Base-by-base conservation (phyloP, 164 flowering plant genomes). In the Dillenia suffruticosa region DNA sequence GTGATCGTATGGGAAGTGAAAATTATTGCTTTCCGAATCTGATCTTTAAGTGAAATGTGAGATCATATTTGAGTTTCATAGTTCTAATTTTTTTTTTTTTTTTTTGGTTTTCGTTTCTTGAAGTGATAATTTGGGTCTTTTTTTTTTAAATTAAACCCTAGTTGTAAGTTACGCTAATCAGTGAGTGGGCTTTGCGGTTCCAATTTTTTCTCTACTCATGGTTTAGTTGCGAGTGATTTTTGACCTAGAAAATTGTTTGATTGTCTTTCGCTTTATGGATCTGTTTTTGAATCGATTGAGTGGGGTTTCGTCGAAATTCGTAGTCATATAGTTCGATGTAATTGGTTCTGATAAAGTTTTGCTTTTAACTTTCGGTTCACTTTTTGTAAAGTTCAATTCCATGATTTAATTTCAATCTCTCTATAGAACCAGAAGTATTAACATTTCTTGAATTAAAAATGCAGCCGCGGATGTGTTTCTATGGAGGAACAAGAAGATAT, bases 401-500 rank as follows among this genome's bases (percentile, higher is more conserved):
- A 32, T 7, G 40, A 6, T 32, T 32, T 6, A 32, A 32, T 32
- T 32, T 32, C 40, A 32, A 5, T 32, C 40, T 32, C 40, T 32
- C 6, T 32, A 32, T 32, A 32, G 40, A 32, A 32, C 40, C 40
- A 32, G 40, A 32, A 32, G 7, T 5, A 7, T 32, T 32, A 5
- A 32, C 40, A 5, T 5, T 32, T 32, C 40, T 6, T 32, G 40
- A 32, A 32, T 4, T 32, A 32, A 32, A 32, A 32, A 32, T 69
- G 71, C 78, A 93, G 98, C 92, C 54, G 97, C 98, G 45, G 95
- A 93, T 71, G 63, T 93, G n/a, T 82, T 93, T 63, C 64, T 90
- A 63, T 93, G 98, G 98, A 90, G 96, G 78, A 84, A 93, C 75
- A 90, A 89, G 81, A 88, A 93, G 80, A 72, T 83, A 17, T 88